A percentile compares a stretch with the other conserved stretches of the same genome.
phyloP scores from a whole-genome alignment of 2,329 filamentous ascomycete species.

The Fusarium cyanostomum region DNA sequence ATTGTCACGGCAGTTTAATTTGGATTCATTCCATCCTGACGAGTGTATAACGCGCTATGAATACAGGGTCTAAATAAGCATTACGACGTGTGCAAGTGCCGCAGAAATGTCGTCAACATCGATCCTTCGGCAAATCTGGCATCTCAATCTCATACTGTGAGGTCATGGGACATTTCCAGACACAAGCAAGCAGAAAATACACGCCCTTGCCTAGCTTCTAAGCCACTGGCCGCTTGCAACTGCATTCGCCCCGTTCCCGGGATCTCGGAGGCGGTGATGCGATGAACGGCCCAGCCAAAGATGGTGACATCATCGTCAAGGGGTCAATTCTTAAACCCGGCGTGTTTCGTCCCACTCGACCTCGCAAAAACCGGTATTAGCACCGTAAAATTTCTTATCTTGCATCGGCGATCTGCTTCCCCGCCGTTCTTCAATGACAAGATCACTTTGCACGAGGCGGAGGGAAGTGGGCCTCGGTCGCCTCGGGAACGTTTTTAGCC shows the following conservation, averaged over 20 bases:
- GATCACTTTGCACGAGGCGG: background rate
- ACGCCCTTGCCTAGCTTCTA: background rate
- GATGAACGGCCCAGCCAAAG: background rate
- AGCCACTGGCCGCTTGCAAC: background rate
- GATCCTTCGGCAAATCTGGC: background rate
- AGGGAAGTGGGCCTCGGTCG: slow-evolving; percentile 7
- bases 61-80: background rate
- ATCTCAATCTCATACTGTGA: background rate
- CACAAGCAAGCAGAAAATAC: background rate
- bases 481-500: background rate
- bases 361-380: slow-evolving; percentile 23
- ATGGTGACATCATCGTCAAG: slow-evolving; percentile 31
- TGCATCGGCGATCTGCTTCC: background rate
- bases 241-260: slow-evolving; percentile 8
- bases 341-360: background rate
- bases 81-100: background rate
- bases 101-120: slow-evolving; percentile 1
- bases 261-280: slow-evolving; percentile 23
- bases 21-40: background rate
- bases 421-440: slow-evolving; percentile 9
- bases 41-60: background rate
- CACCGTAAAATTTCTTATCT: background rate
- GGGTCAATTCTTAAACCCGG: background rate
- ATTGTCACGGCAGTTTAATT: no score
- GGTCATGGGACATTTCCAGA: background rate